These are phyloP conservation scores for Acephala macrosclerotiorum DNA, from an alignment of 2,329 filamentous ascomycete species.

Conservation along the genomic window DNA sequence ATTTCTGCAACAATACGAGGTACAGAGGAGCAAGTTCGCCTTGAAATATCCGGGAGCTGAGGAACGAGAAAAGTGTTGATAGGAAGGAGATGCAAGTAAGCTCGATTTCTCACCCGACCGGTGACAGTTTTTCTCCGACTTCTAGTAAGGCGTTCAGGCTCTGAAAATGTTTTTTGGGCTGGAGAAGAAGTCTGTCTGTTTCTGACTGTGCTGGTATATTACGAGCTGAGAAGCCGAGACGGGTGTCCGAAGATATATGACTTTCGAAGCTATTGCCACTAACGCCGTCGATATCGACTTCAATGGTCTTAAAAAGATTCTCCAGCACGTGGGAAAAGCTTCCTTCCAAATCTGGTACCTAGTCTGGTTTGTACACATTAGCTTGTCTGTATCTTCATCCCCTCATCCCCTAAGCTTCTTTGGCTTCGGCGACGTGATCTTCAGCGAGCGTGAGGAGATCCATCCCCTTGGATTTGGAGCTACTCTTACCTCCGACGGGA, in stretches of 20 bases:
- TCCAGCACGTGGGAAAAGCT: slow-evolving; percentile 22
- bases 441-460: neutral
- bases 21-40: neutral
- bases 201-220: slow-evolving; percentile 4
- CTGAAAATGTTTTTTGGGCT: neutral
- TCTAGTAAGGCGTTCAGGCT: neutral
- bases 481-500: slow-evolving; percentile 18
- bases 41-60: neutral
- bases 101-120: slow-evolving; percentile 3
- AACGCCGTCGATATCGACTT: slow-evolving; percentile 21
- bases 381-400: slow-evolving; percentile 4
- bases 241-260: slow-evolving; percentile 27
- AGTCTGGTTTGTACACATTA: slow-evolving; percentile 13
- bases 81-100: slow-evolving; percentile 11
- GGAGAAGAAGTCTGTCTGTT: neutral
- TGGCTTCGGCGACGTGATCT: slow-evolving; percentile 7
- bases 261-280: slow-evolving; percentile 16
- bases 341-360: slow-evolving; percentile 14
- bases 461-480: slow-evolving; percentile 15
- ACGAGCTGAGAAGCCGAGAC: slow-evolving; percentile 15
- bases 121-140: neutral
- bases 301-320: slow-evolving; percentile 18
- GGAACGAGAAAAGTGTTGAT: slow-evolving; percentile 1
- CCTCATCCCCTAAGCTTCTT: neutral
- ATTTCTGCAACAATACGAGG: neutral